phyloP scores from a whole-genome alignment of 352 stramenopile species.

The Phytophthora sp. region DNA sequence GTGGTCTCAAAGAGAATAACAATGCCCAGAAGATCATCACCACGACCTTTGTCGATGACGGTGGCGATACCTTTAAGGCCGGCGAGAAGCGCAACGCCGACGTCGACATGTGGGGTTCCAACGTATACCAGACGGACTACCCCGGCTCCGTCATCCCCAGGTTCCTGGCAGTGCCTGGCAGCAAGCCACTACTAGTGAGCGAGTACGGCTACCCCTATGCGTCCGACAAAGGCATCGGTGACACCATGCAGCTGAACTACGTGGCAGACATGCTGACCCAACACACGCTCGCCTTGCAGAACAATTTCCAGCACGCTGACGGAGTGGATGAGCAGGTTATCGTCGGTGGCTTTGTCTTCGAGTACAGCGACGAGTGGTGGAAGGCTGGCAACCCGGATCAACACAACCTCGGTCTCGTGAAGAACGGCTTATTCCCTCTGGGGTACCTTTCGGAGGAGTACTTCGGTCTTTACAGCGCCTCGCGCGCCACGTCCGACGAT shows the following conservation, averaged over 20 bases:
- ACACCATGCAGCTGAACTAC: slow-evolving; percentile 45
- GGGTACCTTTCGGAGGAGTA: slow-evolving; percentile 70
- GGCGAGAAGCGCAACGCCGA: slow-evolving; percentile 55
- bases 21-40: slow-evolving; percentile 76
- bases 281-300: slow-evolving; percentile 59
- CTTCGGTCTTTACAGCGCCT: slow-evolving; percentile 49
- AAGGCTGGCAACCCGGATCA: slow-evolving; percentile 56
- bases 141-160: slow-evolving; percentile 55
- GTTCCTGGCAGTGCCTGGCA: slow-evolving; percentile 48
- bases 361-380: slow-evolving; percentile 85
- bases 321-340: slow-evolving; percentile 54
- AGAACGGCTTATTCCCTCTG: slow-evolving; percentile 63
- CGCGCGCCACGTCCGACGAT: slow-evolving; percentile 9
- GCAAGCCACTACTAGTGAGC: slow-evolving; percentile 61
- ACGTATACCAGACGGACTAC: slow-evolving; percentile 77
- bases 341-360: slow-evolving; percentile 75
- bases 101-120: slow-evolving; percentile 76
- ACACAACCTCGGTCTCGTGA: slow-evolving; percentile 57
- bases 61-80: slow-evolving; percentile 47
- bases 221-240: slow-evolving; percentile 47
- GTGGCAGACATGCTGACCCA: slow-evolving; percentile 52
- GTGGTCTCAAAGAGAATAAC: slow-evolving; percentile 50
- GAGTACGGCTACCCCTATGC: slow-evolving; percentile 76
- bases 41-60: slow-evolving; percentile 80
- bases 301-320: slow-evolving; percentile 59